These are phyloP conservation scores for Orbilia oligospora DNA, from an alignment of 2,329 filamentous ascomycete genomes.

Conservation along the genomic window DNA sequence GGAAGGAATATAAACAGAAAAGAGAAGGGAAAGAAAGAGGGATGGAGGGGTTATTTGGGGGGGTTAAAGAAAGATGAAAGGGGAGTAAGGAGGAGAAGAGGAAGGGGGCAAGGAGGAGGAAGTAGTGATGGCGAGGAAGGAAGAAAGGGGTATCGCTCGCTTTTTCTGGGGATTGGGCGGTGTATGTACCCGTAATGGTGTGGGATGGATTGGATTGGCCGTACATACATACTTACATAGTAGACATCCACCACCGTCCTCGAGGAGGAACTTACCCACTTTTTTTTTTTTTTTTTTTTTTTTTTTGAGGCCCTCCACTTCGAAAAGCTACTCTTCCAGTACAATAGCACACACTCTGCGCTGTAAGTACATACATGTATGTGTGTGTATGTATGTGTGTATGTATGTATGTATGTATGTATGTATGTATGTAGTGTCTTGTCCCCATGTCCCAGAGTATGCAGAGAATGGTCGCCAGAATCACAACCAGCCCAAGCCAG, in stretches of 20 bases:
- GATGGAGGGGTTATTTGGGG: slow-evolving; percentile 65
- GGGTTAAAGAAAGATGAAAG: slow-evolving; percentile 64
- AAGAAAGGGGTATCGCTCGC: slow-evolving; percentile 60
- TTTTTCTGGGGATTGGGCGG: slow-evolving; percentile 60
- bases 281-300: slow-evolving; percentile 7
- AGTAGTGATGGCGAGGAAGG: slow-evolving; percentile 27
- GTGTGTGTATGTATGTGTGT: neutral
- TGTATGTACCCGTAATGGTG: slow-evolving; percentile 60
- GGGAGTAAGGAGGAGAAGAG: slow-evolving; percentile 64
- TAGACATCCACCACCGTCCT: no score
- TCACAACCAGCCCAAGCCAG: slow-evolving; percentile 44
- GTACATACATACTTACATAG: slow-evolving; percentile 35
- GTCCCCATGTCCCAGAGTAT: slow-evolving; percentile 29
- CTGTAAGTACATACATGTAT: neutral
- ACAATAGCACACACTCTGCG: neutral
- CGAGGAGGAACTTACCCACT: neutral
- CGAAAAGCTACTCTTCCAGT: neutral
- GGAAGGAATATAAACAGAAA: slow-evolving; percentile 64
- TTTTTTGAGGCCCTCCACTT: slow-evolving; percentile 4
- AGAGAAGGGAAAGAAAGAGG: slow-evolving; percentile 62
- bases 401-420: neutral
- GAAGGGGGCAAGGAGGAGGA: slow-evolving; percentile 64
- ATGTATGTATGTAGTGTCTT: slow-evolving; percentile 2
- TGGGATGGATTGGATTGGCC: slow-evolving; percentile 57
- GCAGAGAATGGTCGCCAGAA: slow-evolving; percentile 57